Evolutionary conservation across 176 grass and related monocot genomes (phyloP), one percentile per base, ranked within the genome.

Genomic region (Triticum monococcum): DNA sequence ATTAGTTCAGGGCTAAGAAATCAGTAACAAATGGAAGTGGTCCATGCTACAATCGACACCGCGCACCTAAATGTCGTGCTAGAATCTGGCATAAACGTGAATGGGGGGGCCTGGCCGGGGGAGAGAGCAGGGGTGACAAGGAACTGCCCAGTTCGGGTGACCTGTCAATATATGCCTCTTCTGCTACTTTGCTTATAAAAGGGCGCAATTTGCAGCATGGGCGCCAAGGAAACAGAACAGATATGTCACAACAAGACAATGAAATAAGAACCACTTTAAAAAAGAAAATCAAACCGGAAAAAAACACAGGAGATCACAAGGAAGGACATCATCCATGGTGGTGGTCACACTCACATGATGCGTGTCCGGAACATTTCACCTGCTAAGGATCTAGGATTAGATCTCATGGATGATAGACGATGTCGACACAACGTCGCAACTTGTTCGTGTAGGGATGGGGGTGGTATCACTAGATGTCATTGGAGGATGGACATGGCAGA

Each of bases 281-380:
- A 57, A 57, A 30, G 28, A 30, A 8, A 20, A 17, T 70, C 63
- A 14, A n/a, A 35, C 14, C n/a, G 69, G 20, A 48, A 72, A 79
- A 54, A 61, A 72, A 78, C 80, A 81, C 63, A 59, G 35, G 79
- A 68, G 17, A 68, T 77, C 71, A 31, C 32, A 45, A 30, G 2
- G 37, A 68, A 30, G 3, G 52, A 5, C 69, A n/a, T 10, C 10
- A 61, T 33, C 7, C n/a, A 60, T 7, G 65, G 38, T 8, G 13
- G 7, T 60, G 24, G 45, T 40, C 72, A 70, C 72, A 70, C n/a
- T 73, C 37, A 73, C 43, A 75, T 72, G 74, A 14, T 37, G 22
- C n/a, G 6, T 69, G 35, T 18, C 25, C 1, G 4, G 52, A 45
- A 48, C 72, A 20, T 43, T 59, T 69, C 61, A 35, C 63, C 48